Base-by-base conservation (phyloP, 805 yeast species). In the Kuraishia hungarica region DNA sequence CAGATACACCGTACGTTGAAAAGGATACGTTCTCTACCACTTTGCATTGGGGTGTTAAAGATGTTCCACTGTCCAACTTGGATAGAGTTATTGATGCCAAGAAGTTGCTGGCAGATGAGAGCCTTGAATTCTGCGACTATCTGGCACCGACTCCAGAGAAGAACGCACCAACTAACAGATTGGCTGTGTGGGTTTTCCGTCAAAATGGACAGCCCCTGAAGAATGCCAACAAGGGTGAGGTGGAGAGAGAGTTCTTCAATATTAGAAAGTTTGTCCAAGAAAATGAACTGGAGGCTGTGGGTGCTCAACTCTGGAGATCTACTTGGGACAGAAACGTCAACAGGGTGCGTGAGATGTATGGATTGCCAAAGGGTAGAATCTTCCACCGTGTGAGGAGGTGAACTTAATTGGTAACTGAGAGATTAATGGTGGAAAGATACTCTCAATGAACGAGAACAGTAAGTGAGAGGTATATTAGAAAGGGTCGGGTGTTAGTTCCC, bases 281-380 rank as follows among this genome's bases (percentile, higher is more conserved):
- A 2, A 67, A 87, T 68, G 67, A 74, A 2, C 77, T 94, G 61
- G 72, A 74, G n/a, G 82, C 97, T 1, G 82, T 92, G 51, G 97
- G 98, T 26, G 97, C 96, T 1, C 96, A 90, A 67, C 77, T 89
- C 51, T 93, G 96, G 93, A 84, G 98, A 77, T 83, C 86, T 61
- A 74, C 71, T 48, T 93, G 86, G 83, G 98, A 94, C 70, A 73
- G 88, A 62, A 81, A 85, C 62, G 87, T 89, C 50, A 78, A 77
- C 29, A 67, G 66, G 2, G 85, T 92, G 26, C 83, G 98, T 69
- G 80, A 77, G 59, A 69, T 78, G 65, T 89, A 87, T 66, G 93
- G 90, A 2, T 75, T 93, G 58, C 86, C 84, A 20, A 68, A 73
- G 57, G 97, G 97, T 53, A 77, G 83, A 60, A 89, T 93, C 5